phyloP scores from a whole-genome alignment of 2,329 filamentous ascomycete genomes.

The Penicillium nordicum region DNA sequence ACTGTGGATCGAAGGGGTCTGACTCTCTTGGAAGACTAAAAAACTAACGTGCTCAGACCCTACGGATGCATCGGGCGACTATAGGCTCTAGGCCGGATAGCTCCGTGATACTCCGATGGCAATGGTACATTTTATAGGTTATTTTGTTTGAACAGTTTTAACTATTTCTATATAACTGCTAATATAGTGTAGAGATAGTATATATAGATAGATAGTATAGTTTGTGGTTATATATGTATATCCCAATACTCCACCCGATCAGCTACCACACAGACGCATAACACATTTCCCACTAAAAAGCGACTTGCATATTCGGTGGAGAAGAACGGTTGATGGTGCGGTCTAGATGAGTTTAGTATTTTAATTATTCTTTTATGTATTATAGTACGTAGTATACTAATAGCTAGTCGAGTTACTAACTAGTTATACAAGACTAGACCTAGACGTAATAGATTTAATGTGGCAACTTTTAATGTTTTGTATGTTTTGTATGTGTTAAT shows the following conservation, averaged over 20 bases:
- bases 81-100: neutral
- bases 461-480: neutral
- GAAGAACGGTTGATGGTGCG: conserved; percentile 1
- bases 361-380: neutral
- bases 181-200: too few relatives aligned
- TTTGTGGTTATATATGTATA: too few relatives aligned
- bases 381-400: neutral
- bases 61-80: neutral
- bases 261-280: neutral
- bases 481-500: too few relatives aligned
- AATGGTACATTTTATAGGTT: too few relatives aligned
- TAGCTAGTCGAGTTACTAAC: too few relatives aligned
- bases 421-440: neutral
- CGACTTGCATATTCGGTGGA: conserved; percentile 4
- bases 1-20: neutral
- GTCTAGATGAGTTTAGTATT: conserved; percentile 4
- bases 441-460: neutral
- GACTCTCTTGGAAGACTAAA: neutral
- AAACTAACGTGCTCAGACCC: neutral
- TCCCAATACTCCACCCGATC: neutral
- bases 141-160: too few relatives aligned
- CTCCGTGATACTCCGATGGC: neutral
- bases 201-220: too few relatives aligned
- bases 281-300: neutral
- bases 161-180: too few relatives aligned